These are phyloP conservation scores for Corynascus novoguineensis DNA, from an alignment of 495 filamentous ascomycete species.

Conservation along the genomic window DNA sequence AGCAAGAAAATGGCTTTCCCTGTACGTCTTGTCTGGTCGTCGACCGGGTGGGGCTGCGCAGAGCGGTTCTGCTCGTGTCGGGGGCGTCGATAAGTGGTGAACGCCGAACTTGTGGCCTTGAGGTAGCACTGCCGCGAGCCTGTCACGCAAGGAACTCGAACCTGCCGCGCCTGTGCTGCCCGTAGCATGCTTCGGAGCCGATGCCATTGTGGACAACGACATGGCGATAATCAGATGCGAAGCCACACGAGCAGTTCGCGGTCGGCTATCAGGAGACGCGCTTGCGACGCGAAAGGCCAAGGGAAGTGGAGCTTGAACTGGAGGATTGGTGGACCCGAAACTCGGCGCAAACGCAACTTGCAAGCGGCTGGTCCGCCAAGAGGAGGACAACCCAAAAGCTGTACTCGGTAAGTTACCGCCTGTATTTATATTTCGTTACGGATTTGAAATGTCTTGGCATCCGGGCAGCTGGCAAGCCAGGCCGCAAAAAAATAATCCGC, in stretches of 20 bases:
- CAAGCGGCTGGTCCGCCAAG: not conserved
- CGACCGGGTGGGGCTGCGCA: constrained; percentile 71
- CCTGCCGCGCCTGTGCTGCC: not conserved
- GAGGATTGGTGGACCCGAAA: not conserved
- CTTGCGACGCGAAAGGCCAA: not conserved
- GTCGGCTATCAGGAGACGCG: not conserved
- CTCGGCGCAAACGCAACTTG: not conserved
- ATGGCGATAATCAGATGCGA: constrained; percentile 1
- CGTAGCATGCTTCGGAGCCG: constrained; percentile 11
- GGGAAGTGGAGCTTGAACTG: not conserved
- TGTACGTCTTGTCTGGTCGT: constrained; percentile 67
- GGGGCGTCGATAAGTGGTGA: constrained; percentile 84
- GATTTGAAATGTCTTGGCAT: not conserved
- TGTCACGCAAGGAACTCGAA: constrained; percentile 33
- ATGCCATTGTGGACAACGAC: constrained; percentile 19
- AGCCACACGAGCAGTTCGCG: not conserved
- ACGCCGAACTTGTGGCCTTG: constrained; percentile 62
- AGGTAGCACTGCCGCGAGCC: constrained; percentile 67
- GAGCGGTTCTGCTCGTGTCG: constrained; percentile 63
- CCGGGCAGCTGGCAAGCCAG: not conserved
- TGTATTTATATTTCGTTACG: no score
- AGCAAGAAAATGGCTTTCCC: constrained; percentile 81
- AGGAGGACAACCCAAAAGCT: not conserved
- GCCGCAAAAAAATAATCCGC: not conserved
- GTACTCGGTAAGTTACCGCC: not conserved